Evolutionary conservation across 805 yeast genomes (phyloP).

Genomic region (Hagleromyces aurorensis): DNA sequence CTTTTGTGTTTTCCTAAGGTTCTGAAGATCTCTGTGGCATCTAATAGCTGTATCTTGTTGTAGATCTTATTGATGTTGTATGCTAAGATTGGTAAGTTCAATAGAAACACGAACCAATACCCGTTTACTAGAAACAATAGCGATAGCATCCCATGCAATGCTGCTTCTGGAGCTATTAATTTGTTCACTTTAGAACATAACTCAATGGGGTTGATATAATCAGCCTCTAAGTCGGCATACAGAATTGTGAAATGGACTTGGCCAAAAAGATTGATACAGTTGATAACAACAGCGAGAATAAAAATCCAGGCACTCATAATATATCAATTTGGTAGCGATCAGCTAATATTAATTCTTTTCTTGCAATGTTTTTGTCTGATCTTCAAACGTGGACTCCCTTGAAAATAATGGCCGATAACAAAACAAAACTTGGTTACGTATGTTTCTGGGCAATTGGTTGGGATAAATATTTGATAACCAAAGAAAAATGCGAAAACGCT

Average conservation of each 20-base stretch:
- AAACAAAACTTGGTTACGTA: too few species aligned
- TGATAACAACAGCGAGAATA: conserved; percentile 70
- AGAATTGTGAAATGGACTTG: conserved; percentile 94
- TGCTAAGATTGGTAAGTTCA: conserved; percentile 77
- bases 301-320: conserved; percentile 30
- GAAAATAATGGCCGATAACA: too few species aligned
- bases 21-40: conserved; percentile 96
- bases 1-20: conserved; percentile 88
- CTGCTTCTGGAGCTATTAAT: conserved; percentile 86
- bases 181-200: conserved; percentile 88
- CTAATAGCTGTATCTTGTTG: conserved; percentile 76
- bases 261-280: conserved; percentile 79
- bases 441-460: too few species aligned
- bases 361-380: too few species aligned
- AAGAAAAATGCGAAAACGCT: too few species aligned
- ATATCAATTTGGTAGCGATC: too few species aligned
- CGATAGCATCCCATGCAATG: conserved; percentile 65
- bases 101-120: conserved; percentile 81
- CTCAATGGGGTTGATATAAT: conserved; percentile 95
- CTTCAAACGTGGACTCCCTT: too few species aligned
- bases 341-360: too few species aligned
- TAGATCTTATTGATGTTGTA: conserved; percentile 75
- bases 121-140: conserved; percentile 73
- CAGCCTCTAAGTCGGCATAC: conserved; percentile 92
- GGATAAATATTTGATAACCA: too few species aligned